Conservation (phyloP, 208 protist species). For the Borovskyia barvae region DNA sequence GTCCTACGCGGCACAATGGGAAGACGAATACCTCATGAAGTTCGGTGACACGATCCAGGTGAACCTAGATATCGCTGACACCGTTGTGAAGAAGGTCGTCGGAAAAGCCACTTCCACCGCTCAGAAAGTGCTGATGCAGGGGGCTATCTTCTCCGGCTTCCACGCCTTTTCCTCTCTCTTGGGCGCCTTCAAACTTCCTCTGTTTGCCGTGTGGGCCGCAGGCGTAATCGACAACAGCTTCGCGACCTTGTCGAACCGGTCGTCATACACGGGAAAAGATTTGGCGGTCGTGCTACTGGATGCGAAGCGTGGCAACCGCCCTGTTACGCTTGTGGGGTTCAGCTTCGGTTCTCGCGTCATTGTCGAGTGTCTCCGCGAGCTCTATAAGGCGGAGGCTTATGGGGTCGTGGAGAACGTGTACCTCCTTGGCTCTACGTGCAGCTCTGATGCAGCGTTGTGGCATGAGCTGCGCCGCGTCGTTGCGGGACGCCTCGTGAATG, state of each 20-base stretch:
- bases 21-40: slow-evolving; percentile 58
- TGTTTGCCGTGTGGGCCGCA: slow-evolving; percentile 75
- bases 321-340: slow-evolving; percentile 86
- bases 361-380: slow-evolving; percentile 73
- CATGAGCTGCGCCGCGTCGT: slow-evolving; percentile 54
- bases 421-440: slow-evolving; percentile 69
- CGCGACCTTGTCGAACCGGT: slow-evolving; percentile 65
- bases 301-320: slow-evolving; percentile 59
- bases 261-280: slow-evolving; percentile 73
- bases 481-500: slow-evolving; percentile 86
- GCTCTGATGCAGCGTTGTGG: slow-evolving; percentile 60
- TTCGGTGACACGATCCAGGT: slow-evolving; percentile 70
- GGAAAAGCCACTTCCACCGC: slow-evolving; percentile 33
- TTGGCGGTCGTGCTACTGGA: slow-evolving; percentile 72
- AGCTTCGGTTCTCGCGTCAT: slow-evolving; percentile 85
- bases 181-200: slow-evolving; percentile 62
- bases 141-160: slow-evolving; percentile 65
- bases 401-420: slow-evolving; percentile 86
- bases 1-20: slow-evolving; percentile 77
- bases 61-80: slow-evolving; percentile 49
- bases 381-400: slow-evolving; percentile 50
- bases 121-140: slow-evolving; percentile 52
- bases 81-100: slow-evolving; percentile 31
- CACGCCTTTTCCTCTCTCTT: slow-evolving; percentile 66
- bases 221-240: slow-evolving; percentile 88